These are phyloP conservation scores for Penicillium sp. DNA, from an alignment of 2,329 filamentous ascomycete species.

Conservation along the genomic window DNA sequence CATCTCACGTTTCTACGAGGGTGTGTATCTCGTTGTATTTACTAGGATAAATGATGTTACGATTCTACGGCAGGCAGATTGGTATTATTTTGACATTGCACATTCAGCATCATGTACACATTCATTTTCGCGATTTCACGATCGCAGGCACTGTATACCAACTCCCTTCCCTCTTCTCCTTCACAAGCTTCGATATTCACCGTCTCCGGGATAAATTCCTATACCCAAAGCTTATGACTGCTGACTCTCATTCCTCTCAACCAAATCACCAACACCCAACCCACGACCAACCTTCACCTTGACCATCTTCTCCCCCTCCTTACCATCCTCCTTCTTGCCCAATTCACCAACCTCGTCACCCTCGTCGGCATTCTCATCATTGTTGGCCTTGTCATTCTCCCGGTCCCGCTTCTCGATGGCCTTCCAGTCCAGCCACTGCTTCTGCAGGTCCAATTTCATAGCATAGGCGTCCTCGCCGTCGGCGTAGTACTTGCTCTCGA, in stretches of 20 bases:
- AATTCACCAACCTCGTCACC: constrained; percentile 71
- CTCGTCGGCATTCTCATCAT: constrained; percentile 57
- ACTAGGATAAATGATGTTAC: not conserved
- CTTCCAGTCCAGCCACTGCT: constrained; percentile 52
- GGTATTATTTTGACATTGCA: not conserved
- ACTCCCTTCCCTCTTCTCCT: not conserved
- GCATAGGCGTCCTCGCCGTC: constrained; percentile 95
- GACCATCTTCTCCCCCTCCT: constrained; percentile 66
- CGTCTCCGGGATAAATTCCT: not conserved
- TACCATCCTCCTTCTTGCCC: constrained; percentile 58
- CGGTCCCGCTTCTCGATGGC: constrained; percentile 49
- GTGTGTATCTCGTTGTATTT: not conserved
- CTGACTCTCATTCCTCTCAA: constrained; percentile 52
- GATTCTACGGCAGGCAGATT: not conserved
- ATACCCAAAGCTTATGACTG: constrained; percentile 9
- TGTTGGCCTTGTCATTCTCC: constrained; percentile 35
- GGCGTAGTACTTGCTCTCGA: constrained; percentile 67
- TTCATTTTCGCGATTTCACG: not conserved
- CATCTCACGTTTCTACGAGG: not conserved
- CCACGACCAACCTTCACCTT: constrained; percentile 83
- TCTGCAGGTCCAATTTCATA: constrained; percentile 82
- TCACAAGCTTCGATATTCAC: not conserved
- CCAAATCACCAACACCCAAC: constrained; percentile 71
- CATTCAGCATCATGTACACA: constrained; percentile 9
- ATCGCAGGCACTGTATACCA: not conserved